A percentile compares a stretch with the other conserved stretches of the same genome.
These are phyloP conservation scores for Aureobasidium mangrovei DNA, from an alignment of 2,329 filamentous ascomycete species.

Conservation along the genomic window DNA sequence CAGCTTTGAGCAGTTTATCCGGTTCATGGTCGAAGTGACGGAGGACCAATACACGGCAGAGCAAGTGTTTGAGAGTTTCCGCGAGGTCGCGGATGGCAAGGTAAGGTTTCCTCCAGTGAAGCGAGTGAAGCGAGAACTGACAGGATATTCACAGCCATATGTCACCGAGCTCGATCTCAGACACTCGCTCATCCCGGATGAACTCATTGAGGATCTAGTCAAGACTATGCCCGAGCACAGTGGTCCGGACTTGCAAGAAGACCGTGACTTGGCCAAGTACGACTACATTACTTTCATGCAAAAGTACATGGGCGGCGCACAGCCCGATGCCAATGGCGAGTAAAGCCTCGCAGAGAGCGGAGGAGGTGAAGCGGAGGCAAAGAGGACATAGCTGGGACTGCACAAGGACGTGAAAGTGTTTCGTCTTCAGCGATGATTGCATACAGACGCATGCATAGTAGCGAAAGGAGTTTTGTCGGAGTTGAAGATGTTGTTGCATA, in stretches of 20 bases:
- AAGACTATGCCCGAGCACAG: conserved; percentile 76
- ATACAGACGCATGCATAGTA: background rate
- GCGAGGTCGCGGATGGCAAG: conserved; percentile 95
- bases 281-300: conserved; percentile 99
- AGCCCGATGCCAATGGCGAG: background rate
- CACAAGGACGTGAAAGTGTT: background rate
- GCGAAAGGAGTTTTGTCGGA: conserved; percentile 2
- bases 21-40: conserved; percentile 98
- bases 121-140: background rate
- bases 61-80: conserved; percentile 96
- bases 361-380: background rate
- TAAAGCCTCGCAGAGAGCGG: background rate
- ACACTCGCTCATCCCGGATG: conserved; percentile 90
- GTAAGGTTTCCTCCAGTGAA: conserved; percentile 30
- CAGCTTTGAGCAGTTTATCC: conserved; percentile 96
- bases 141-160: conserved; percentile 53
- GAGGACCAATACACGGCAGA: conserved; percentile 98
- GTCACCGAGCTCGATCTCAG: conserved; percentile 95
- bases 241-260: conserved; percentile 78
- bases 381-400: background rate
- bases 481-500: conserved; percentile 1
- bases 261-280: conserved; percentile 76
- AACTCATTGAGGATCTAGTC: conserved; percentile 88
- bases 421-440: background rate
- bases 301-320: conserved; percentile 40